Evolutionary conservation across 805 yeast genomes (phyloP).

Genomic region (Saturnispora silvae): DNA sequence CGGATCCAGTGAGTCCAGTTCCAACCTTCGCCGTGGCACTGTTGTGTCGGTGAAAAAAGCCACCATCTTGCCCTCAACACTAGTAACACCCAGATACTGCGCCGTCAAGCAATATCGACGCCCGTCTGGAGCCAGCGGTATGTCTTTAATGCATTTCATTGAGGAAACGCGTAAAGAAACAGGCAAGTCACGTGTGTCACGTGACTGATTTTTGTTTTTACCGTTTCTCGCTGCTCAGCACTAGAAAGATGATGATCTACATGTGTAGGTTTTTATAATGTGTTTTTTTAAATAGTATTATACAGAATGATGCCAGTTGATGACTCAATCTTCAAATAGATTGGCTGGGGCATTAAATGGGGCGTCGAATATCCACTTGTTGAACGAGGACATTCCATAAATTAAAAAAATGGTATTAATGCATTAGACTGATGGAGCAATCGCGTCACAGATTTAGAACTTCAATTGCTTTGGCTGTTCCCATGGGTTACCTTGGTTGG

Average conservation of each 20-base stretch:
- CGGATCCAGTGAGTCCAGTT: too few species aligned
- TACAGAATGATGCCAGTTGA: conserved; percentile 17
- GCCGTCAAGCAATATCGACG: too few species aligned
- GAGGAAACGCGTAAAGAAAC: too few species aligned
- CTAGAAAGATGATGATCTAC: too few species aligned
- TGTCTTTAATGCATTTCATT: too few species aligned
- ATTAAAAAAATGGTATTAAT: conserved; percentile 1
- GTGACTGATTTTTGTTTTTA: too few species aligned
- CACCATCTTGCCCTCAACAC: background rate
- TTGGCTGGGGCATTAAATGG: conserved; percentile 3
- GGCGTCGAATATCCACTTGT: conserved; percentile 4
- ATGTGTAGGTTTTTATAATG: too few species aligned
- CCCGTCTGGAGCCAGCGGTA: too few species aligned
- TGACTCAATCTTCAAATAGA: conserved; percentile 14
- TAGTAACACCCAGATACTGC: too few species aligned
- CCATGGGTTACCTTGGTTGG: conserved; percentile 98
- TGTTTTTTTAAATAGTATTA: background rate
- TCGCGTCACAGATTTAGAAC: conserved; percentile 43
- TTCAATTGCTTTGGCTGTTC: conserved; percentile 84
- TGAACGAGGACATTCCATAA: conserved; percentile 8
- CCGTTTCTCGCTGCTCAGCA: too few species aligned
- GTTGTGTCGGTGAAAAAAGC: conserved; percentile 2
- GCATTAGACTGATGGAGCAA: background rate
- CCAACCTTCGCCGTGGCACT: too few species aligned
- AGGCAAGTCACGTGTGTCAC: too few species aligned